A percentile compares a stretch with the other conserved stretches of the same genome.
Evolutionary conservation across 768 basidiomycete species (phyloP).

Genomic region (Tulasnella sp.): DNA sequence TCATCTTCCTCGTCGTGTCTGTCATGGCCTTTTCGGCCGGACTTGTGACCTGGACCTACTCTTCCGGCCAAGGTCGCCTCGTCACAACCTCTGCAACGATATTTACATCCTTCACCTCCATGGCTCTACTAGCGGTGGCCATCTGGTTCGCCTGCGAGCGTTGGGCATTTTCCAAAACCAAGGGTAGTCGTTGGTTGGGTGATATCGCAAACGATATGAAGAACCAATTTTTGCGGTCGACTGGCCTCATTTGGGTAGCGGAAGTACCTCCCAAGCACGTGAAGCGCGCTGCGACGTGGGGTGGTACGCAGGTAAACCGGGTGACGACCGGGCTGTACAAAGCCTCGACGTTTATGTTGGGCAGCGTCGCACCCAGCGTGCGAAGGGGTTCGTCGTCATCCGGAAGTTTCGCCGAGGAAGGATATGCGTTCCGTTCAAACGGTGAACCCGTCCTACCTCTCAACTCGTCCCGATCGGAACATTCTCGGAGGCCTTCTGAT

Average conservation of each 20-base stretch:
- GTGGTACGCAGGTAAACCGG: background rate
- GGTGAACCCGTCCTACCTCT: too few species aligned
- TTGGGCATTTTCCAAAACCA: conserved; percentile 13
- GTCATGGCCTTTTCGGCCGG: conserved; percentile 17
- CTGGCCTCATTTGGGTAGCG: background rate
- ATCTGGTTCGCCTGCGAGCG: conserved; percentile 16
- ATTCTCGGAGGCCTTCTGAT: background rate
- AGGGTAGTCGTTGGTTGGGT: background rate
- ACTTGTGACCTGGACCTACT: conserved; percentile 14
- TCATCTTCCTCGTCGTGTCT: conserved; percentile 16
- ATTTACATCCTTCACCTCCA: conserved; percentile 11
- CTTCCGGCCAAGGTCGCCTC: conserved; percentile 2
- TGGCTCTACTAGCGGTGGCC: conserved; percentile 15
- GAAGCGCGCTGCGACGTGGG: background rate
- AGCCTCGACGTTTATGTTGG: background rate
- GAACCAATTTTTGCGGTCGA: background rate
- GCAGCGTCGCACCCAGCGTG: background rate
- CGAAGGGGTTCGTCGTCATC: background rate
- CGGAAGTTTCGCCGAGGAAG: background rate
- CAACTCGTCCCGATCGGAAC: too few species aligned
- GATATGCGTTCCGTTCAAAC: too few species aligned
- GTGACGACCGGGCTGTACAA: background rate
- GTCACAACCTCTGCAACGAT: conserved; percentile 3
- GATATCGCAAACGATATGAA: background rate
- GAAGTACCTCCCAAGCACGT: background rate